Evolutionary conservation across 805 yeast genomes (phyloP).

Genomic region (Candida sonorensis): DNA sequence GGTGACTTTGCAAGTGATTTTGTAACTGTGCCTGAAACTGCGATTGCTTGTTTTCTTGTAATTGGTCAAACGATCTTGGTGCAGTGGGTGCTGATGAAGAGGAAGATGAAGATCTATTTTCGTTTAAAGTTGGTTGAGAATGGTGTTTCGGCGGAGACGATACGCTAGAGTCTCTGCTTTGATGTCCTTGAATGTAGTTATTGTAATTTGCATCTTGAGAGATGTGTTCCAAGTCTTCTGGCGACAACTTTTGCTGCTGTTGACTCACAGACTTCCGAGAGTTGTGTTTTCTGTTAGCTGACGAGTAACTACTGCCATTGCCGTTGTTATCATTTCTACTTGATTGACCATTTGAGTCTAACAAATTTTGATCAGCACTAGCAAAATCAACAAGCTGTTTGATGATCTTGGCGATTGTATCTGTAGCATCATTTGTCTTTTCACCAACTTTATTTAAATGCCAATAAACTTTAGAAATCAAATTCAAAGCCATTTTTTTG

Average conservation of each 20-base stretch:
- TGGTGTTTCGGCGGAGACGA: no score
- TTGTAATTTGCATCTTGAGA: neutral
- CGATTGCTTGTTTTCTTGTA: no score
- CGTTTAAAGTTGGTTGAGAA: no score
- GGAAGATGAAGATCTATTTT: no score
- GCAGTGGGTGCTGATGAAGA: no score
- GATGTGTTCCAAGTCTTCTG: slow-evolving; percentile 13
- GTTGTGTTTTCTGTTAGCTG: neutral
- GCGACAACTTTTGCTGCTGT: slow-evolving; percentile 18
- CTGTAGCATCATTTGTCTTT: slow-evolving; percentile 51
- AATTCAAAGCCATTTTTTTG: slow-evolving; percentile 34
- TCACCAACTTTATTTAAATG: slow-evolving; percentile 52
- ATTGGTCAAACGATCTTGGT: no score
- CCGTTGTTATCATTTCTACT: no score
- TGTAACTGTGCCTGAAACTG: no score
- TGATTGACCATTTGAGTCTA: slow-evolving; percentile 9
- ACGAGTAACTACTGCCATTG: no score
- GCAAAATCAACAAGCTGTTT: slow-evolving; percentile 43
- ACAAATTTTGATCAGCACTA: slow-evolving; percentile 18
- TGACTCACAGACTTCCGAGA: slow-evolving; percentile 11
- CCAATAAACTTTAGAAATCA: slow-evolving; percentile 52
- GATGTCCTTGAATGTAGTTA: no score
- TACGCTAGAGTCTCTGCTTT: no score
- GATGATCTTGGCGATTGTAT: slow-evolving; percentile 50
- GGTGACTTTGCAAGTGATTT: no score